Percentiles rank a stretch among this genome's conserved stretches.
Conservation (phyloP, 345 rosid genomes). For the Populus deltoides region DNA sequence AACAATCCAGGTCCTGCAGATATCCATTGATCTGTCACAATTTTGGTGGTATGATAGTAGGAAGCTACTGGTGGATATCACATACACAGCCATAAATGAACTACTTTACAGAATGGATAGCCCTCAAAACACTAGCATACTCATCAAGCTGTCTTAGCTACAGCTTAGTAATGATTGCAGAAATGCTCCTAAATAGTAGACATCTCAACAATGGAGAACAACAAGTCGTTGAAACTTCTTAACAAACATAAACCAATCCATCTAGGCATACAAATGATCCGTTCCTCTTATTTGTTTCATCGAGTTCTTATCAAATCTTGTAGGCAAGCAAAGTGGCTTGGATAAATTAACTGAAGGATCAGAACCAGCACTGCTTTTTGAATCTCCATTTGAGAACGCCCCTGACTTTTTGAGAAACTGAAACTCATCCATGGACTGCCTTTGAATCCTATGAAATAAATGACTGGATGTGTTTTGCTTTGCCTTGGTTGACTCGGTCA, state of each 20-base stretch:
- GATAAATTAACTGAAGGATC: constrained; percentile 18
- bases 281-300: constrained; percentile 11
- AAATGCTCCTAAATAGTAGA: constrained; percentile 9
- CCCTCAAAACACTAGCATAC: background rate
- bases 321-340: constrained; percentile 22
- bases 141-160: background rate
- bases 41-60: background rate
- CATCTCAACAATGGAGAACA: constrained; percentile 36
- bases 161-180: constrained; percentile 6
- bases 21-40: background rate
- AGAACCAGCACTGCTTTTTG: constrained; percentile 22
- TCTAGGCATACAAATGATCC: constrained; percentile 24
- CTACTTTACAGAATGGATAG: constrained; percentile 11
- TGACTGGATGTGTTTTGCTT: constrained; percentile 42
- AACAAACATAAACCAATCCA: constrained; percentile 8
- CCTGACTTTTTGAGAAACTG: constrained; percentile 62
- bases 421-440: constrained; percentile 92
- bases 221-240: constrained; percentile 54
- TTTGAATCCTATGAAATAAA: constrained; percentile 41
- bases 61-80: background rate
- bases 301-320: constrained; percentile 21
- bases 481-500: constrained; percentile 88
- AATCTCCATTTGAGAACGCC: constrained; percentile 26
- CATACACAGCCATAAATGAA: background rate
- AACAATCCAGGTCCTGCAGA: background rate